Evolutionary conservation across 352 stramenopile genomes (phyloP).

Genomic region (Phytopythium helicoides): DNA sequence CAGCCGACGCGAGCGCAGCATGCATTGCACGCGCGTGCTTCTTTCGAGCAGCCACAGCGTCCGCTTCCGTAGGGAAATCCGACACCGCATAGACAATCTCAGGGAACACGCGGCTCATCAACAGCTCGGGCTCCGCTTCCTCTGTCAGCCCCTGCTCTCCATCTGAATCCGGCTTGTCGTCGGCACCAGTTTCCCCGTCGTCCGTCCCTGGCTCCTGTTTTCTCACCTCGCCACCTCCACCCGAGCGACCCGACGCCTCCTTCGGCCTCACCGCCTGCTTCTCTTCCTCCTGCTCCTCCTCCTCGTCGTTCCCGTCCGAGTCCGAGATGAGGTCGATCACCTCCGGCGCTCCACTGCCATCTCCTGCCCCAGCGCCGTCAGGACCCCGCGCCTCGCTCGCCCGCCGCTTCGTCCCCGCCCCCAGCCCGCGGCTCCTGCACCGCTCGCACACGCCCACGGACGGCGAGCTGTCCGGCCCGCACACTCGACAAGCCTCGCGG

Average conservation of each 20-base stretch:
- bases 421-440: too few species aligned
- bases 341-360: neutral
- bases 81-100: slow-evolving; percentile 16
- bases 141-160: neutral
- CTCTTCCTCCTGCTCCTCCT: neutral
- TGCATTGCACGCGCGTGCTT: neutral
- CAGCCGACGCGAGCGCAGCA: neutral
- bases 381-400: too few species aligned
- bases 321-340: slow-evolving; percentile 9
- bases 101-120: slow-evolving; percentile 27
- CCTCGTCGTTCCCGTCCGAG: neutral
- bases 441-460: too few species aligned
- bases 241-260: too few species aligned
- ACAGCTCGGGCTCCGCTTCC: slow-evolving; percentile 2
- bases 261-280: too few species aligned
- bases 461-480: too few species aligned
- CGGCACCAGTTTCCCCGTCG: neutral
- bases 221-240: too few species aligned
- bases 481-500: too few species aligned
- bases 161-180: neutral
- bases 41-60: slow-evolving; percentile 14
- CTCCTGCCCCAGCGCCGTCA: too few species aligned
- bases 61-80: slow-evolving; percentile 36
- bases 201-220: too few species aligned
- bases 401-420: too few species aligned